These are phyloP conservation scores for Rhizopogon salebrosus DNA, from an alignment of 768 basidiomycete genomes.

Conservation along the genomic window DNA sequence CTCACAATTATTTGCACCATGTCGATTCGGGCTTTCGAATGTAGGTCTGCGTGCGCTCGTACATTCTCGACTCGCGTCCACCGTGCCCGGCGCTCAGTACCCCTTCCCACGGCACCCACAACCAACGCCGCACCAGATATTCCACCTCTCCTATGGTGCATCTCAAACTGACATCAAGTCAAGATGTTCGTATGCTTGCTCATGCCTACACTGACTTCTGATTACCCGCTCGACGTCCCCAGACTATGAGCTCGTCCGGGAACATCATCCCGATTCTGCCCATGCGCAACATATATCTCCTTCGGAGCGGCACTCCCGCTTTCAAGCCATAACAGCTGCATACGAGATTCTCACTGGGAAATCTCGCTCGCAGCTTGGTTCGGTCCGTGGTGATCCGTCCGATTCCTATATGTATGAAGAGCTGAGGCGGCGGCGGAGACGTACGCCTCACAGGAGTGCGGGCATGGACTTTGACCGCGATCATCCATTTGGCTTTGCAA, in stretches of 20 bases:
- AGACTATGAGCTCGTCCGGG: conserved; percentile 74
- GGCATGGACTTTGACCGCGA: conserved; percentile 26
- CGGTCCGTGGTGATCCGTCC: background rate
- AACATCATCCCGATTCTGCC: conserved; percentile 67
- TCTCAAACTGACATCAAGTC: conserved; percentile 59
- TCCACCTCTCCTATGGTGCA: conserved; percentile 54
- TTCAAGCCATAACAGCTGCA: conserved; percentile 59
- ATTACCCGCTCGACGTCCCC: background rate
- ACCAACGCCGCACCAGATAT: conserved; percentile 69
- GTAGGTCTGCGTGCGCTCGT: background rate
- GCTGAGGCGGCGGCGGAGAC: conserved; percentile 44
- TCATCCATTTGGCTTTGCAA: conserved; percentile 14
- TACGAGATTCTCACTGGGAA: conserved; percentile 53
- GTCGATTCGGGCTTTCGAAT: background rate
- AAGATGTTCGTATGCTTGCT: conserved; percentile 46
- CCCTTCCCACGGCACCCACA: conserved; percentile 49
- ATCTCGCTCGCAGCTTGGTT: conserved; percentile 10
- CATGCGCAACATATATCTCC: conserved; percentile 36
- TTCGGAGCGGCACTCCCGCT: conserved; percentile 48
- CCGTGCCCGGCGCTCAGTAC: conserved; percentile 16
- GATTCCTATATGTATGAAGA: conserved; percentile 45
- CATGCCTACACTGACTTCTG: background rate
- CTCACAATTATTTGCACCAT: no score
- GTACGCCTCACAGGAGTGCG: conserved; percentile 22
- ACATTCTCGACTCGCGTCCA: conserved; percentile 6